A percentile compares a stretch with the other conserved stretches of the same genome.
These are phyloP conservation scores for Lyophyllum decastes DNA, from an alignment of 768 basidiomycete species.

Conservation along the genomic window DNA sequence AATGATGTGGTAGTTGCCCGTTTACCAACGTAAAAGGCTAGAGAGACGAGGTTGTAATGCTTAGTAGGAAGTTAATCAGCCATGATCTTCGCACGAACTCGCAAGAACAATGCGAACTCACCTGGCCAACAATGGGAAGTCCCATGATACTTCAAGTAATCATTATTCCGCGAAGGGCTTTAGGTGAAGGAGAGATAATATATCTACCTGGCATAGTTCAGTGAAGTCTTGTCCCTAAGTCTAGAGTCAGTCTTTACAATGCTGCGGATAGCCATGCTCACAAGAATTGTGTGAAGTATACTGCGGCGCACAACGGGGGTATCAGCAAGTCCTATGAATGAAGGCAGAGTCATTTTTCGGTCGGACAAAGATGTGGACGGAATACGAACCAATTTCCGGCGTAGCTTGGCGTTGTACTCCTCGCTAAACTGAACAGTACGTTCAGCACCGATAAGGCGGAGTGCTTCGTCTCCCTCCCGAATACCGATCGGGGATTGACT, in stretches of 20 bases:
- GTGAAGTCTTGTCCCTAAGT: slow-evolving; percentile 63
- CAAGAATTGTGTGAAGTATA: slow-evolving; percentile 72
- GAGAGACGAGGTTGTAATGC: slow-evolving; percentile 64
- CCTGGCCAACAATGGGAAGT: slow-evolving; percentile 64
- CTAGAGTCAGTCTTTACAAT: neutral
- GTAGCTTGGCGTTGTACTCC: slow-evolving; percentile 57
- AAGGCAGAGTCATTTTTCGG: neutral
- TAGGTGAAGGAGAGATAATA: neutral
- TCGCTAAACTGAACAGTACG: slow-evolving; percentile 55
- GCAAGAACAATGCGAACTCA: slow-evolving; percentile 17
- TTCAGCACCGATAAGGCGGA: slow-evolving; percentile 58
- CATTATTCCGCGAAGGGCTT: neutral
- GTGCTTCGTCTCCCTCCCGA: slow-evolving; percentile 57
- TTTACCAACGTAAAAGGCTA: slow-evolving; percentile 64
- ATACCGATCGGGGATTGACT: slow-evolving; percentile 32
- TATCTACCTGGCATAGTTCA: slow-evolving; percentile 67
- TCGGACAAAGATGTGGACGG: neutral
- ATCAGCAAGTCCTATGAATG: slow-evolving; percentile 47
- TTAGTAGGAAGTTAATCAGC: slow-evolving; percentile 20
- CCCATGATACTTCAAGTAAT: slow-evolving; percentile 54
- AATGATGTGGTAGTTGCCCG: neutral
- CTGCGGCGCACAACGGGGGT: slow-evolving; percentile 58
- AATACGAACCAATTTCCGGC: slow-evolving; percentile 55
- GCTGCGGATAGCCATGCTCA: slow-evolving; percentile 26
- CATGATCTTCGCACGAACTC: neutral